A percentile compares a stretch with the other conserved stretches of the same genome.
phyloP scores from a whole-genome alignment of 148 eudicot genomes.

The Rhododendron griersonianum region DNA sequence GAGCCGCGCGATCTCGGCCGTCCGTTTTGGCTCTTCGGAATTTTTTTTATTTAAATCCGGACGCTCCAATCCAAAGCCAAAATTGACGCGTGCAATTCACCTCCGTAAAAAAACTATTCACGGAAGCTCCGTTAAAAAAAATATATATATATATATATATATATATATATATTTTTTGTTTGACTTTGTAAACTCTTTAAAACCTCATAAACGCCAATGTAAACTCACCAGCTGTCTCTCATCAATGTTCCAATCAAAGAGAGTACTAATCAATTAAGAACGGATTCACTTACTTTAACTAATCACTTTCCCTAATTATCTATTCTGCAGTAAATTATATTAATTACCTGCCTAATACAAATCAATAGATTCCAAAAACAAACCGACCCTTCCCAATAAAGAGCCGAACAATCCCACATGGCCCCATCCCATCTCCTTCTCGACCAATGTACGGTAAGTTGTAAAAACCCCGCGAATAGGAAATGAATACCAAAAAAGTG shows the following conservation, averaged over 20 bases:
- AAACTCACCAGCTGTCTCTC: background rate
- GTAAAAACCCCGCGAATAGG: background rate
- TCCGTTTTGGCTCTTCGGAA: no score
- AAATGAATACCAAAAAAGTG: background rate
- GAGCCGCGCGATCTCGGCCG: no score
- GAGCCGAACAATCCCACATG: constrained; percentile 65
- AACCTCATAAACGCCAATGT: background rate
- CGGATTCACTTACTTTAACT: constrained; percentile 1
- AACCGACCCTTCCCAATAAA: constrained; percentile 47
- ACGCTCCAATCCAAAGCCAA: no score
- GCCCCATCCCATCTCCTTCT: constrained; percentile 43
- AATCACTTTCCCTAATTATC: background rate
- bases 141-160: no score
- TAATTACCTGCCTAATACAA: constrained; percentile 7
- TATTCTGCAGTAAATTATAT: constrained; percentile 15
- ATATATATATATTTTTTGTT: no score
- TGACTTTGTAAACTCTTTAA: background rate
- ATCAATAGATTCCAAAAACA: constrained; percentile 18
- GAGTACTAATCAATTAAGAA: background rate
- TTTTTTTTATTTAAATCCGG: no score
- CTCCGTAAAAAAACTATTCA: no score
- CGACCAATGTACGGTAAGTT: constrained; percentile 15
- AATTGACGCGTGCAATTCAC: no score
- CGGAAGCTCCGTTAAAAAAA: no score
- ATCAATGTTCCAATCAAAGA: background rate